These are phyloP conservation scores for Aspergillus clavatus DNA, from an alignment of 2,329 filamentous ascomycete species.

Conservation along the genomic window DNA sequence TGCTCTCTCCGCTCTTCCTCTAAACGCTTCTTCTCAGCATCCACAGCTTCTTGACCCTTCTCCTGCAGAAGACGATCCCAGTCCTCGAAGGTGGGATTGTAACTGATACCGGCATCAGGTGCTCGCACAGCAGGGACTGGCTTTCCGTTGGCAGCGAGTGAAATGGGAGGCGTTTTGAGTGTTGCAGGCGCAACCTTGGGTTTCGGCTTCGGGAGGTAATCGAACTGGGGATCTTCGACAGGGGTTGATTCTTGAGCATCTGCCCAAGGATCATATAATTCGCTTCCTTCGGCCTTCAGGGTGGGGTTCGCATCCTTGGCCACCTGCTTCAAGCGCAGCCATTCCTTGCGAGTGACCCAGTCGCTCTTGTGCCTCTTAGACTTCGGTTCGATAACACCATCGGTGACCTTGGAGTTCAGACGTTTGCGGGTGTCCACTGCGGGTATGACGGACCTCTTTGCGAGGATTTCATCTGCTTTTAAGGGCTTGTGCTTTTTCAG, in stretches of 20 bases:
- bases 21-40: conserved; percentile 70
- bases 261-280: conserved; percentile 74
- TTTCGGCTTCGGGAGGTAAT: conserved; percentile 63
- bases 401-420: conserved; percentile 60
- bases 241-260: conserved; percentile 40
- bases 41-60: conserved; percentile 74
- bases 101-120: conserved; percentile 79
- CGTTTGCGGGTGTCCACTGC: conserved; percentile 77
- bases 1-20: conserved; percentile 62
- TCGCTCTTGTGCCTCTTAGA: conserved; percentile 71
- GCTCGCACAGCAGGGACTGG: conserved; percentile 70
- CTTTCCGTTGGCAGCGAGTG: conserved; percentile 78
- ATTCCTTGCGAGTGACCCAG: conserved; percentile 80
- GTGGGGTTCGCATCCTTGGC: conserved; percentile 60
- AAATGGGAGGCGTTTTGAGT: conserved; percentile 70
- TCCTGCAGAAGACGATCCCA: conserved; percentile 71
- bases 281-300: conserved; percentile 53
- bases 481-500: conserved; percentile 70
- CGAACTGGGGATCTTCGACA: conserved; percentile 51
- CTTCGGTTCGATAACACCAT: conserved; percentile 63
- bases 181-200: conserved; percentile 69
- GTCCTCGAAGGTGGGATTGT: conserved; percentile 84
- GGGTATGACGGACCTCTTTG: conserved; percentile 73
- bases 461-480: conserved; percentile 88
- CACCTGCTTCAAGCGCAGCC: conserved; percentile 69